Evolutionary conservation across 768 basidiomycete genomes (phyloP), one percentile per base, ranked within the genome.

Genomic region (Trametes villosa): DNA sequence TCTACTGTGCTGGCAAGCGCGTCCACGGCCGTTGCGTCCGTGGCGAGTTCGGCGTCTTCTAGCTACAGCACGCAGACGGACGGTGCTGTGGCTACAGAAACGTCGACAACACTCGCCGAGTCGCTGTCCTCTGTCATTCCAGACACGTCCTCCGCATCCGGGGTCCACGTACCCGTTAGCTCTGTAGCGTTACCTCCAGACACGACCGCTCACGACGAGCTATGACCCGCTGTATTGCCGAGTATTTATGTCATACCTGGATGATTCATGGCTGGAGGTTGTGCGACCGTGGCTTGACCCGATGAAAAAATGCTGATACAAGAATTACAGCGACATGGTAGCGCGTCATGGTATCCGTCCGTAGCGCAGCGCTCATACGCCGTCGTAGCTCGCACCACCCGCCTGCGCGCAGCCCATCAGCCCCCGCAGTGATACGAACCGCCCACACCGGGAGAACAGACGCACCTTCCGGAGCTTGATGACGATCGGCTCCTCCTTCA

Each of bases 381-480:
- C 90, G 73, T 94, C 92, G 76, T 94, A 93, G 74, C 89, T 93
- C 33, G 92, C 92, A 57, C 92, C 92, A 65, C 92, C 92, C 65
- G 89, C 92, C 92, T 93, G 27, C n/a, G 42, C 2, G 17, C 1
- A 12, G 11, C 54, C 26, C 46, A 59, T 60, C 56, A 62, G 53
- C 54, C 31, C 57, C 27, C 40, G 46, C 40, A 46, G 44, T 42
- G 47, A 57, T 49, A 63, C 57, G 48, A 57, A 18, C 12, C 50
- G 38, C 15, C 20, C 30, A n/a, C 9, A 11, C 29, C 26, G 13
- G 13, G 15, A 38, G 24, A 4, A 7, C 18, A 6, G 6, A 58
- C 82, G 72, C 58, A 91, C 95, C 83, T 92, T 92, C 74, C 94
- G 83, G 74, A 97, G 78, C 64, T 86, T 83, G 45, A 81, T 74